Percentiles rank a stretch among this genome's conserved stretches.
These are phyloP conservation scores for Nakazawaea populi DNA, from an alignment of 805 yeast genomes.

Conservation along the genomic window DNA sequence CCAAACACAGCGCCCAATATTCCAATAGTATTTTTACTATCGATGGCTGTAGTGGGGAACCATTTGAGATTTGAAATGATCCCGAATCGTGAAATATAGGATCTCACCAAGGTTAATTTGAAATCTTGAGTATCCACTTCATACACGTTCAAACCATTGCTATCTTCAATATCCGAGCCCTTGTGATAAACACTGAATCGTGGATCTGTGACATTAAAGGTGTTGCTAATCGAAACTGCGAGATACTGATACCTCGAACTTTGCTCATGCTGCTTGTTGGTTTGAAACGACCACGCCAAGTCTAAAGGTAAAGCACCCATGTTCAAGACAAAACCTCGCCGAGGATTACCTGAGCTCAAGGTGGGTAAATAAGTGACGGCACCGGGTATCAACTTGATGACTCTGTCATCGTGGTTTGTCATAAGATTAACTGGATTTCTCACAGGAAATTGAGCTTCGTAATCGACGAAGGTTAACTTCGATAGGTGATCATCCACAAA, in stretches of 20 bases:
- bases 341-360: slow-evolving; percentile 20
- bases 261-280: slow-evolving; percentile 14
- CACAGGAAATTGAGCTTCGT: slow-evolving; percentile 20
- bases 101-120: slow-evolving; percentile 24
- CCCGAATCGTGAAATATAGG: slow-evolving; percentile 36
- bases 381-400: slow-evolving; percentile 12
- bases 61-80: slow-evolving; percentile 34
- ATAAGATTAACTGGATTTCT: slow-evolving; percentile 13
- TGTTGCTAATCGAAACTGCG: slow-evolving; percentile 44
- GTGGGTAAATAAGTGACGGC: slow-evolving; percentile 4
- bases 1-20: slow-evolving; percentile 47
- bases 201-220: slow-evolving; percentile 21
- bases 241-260: slow-evolving; percentile 29
- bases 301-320: slow-evolving; percentile 49
- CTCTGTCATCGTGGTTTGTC: slow-evolving; percentile 13
- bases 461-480: slow-evolving; percentile 17
- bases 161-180: slow-evolving; percentile 10
- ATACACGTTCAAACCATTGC: slow-evolving; percentile 39
- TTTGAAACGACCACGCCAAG: slow-evolving; percentile 43
- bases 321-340: slow-evolving; percentile 33
- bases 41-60: slow-evolving; percentile 21
- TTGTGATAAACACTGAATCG: slow-evolving; percentile 22
- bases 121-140: slow-evolving; percentile 24
- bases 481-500: slow-evolving; percentile 13
- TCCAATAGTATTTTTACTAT: slow-evolving; percentile 31